Percentiles rank a stretch among this genome's conserved stretches.
Evolutionary conservation across 1,139 yeast genomes (phyloP).

Genomic region (Lodderomyces parapsilosis): DNA sequence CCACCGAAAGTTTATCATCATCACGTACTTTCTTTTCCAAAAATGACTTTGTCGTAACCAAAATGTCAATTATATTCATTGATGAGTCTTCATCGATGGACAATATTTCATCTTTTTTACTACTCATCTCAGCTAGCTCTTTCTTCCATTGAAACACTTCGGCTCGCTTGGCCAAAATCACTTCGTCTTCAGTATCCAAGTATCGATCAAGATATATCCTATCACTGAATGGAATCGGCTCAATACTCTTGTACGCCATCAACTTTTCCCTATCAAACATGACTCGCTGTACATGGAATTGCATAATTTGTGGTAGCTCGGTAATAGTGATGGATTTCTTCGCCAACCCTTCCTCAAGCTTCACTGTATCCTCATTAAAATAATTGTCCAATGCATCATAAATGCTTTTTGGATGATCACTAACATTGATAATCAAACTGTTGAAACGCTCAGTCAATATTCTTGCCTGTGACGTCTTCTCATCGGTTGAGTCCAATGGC

Average conservation of each 20-base stretch:
- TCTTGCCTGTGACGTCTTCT: constrained; percentile 33
- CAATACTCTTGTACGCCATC: constrained; percentile 78
- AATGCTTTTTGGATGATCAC: constrained; percentile 83
- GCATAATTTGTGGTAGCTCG: constrained; percentile 76
- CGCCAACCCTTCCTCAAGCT: constrained; percentile 70
- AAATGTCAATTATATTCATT: constrained; percentile 47
- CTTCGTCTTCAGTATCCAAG: constrained; percentile 66
- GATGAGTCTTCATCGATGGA: constrained; percentile 46
- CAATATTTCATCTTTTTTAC: constrained; percentile 41
- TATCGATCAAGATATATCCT: constrained; percentile 84
- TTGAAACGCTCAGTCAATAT: constrained; percentile 74
- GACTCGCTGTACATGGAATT: constrained; percentile 91
- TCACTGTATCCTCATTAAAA: constrained; percentile 72
- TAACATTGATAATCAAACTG: constrained; percentile 78
- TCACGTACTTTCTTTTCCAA: constrained; percentile 40
- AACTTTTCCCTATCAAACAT: constrained; percentile 75
- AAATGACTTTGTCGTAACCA: constrained; percentile 56
- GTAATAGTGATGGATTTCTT: constrained; percentile 72
- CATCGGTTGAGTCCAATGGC: constrained; percentile 23
- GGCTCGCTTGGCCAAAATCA: constrained; percentile 49
- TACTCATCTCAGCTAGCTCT: constrained; percentile 45
- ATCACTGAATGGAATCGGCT: constrained; percentile 79
- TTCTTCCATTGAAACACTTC: constrained; percentile 67
- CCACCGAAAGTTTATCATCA: constrained; percentile 17
- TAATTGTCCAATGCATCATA: constrained; percentile 88